phyloP scores from a whole-genome alignment of 2,329 filamentous ascomycete species.

The Scytalidium lignicola region DNA sequence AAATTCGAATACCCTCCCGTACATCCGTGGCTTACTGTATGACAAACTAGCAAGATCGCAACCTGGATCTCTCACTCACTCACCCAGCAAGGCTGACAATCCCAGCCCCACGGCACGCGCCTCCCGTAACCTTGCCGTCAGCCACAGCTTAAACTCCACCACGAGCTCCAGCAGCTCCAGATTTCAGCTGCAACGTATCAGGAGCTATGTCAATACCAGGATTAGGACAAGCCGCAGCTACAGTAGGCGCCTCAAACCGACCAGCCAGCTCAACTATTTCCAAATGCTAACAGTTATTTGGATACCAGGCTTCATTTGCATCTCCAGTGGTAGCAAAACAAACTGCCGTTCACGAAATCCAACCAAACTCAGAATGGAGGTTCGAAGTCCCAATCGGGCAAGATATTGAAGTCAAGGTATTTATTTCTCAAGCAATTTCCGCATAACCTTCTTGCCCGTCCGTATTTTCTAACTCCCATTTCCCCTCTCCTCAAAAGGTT shows the following conservation, averaged over 20 bases:
- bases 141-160: not conserved
- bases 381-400: constrained; percentile 62
- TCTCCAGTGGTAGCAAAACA: constrained; percentile 29
- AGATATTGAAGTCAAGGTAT: constrained; percentile 47
- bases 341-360: constrained; percentile 46
- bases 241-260: too few relatives aligned
- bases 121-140: constrained; percentile 9
- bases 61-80: not conserved
- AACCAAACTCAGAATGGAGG: constrained; percentile 69
- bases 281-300: constrained; percentile 10
- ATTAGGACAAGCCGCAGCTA: constrained; percentile 60
- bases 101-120: not conserved
- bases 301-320: constrained; percentile 17
- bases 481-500: constrained; percentile 41
- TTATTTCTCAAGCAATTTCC: not conserved
- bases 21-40: too few relatives aligned
- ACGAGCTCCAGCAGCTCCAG: constrained; percentile 2
- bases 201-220: constrained; percentile 65
- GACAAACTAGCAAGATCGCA: too few relatives aligned
- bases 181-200: constrained; percentile 6
- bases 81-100: constrained; percentile 2
- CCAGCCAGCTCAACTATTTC: too few relatives aligned
- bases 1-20: too few relatives aligned
- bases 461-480: too few relatives aligned
- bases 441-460: too few relatives aligned